Conservation (phyloP, 352 stramenopile genomes). For the Globisporangium spinosum region DNA sequence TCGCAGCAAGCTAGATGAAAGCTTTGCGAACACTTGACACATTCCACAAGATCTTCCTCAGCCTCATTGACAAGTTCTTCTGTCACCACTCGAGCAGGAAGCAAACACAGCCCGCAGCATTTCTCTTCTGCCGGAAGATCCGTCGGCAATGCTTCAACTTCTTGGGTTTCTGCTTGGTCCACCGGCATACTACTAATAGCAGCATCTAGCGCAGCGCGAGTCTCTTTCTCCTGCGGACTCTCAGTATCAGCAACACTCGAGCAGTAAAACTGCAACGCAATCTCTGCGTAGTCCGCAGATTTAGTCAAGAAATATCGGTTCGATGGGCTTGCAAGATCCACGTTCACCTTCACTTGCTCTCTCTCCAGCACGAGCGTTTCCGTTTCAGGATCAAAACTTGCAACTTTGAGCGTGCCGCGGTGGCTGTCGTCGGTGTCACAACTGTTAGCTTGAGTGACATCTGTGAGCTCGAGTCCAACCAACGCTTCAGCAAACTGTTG, state of each 20-base stretch:
- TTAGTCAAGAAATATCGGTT: slow-evolving; percentile 13
- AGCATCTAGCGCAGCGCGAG: slow-evolving; percentile 13
- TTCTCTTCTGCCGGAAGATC: slow-evolving; percentile 4
- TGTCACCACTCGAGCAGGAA: slow-evolving; percentile 12
- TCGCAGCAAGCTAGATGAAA: slow-evolving; percentile 81
- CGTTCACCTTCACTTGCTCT: not conserved
- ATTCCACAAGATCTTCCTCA: slow-evolving; percentile 48
- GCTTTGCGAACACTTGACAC: slow-evolving; percentile 39
- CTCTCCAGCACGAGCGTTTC: slow-evolving; percentile 7
- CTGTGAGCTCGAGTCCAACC: slow-evolving; percentile 12
- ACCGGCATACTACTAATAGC: slow-evolving; percentile 7
- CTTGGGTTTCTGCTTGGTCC: not conserved
- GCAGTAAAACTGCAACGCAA: slow-evolving; percentile 14
- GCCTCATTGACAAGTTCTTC: not conserved
- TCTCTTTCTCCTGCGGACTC: slow-evolving; percentile 11
- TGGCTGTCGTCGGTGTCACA: not conserved
- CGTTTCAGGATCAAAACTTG: slow-evolving; percentile 6
- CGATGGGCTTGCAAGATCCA: slow-evolving; percentile 3
- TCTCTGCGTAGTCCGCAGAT: slow-evolving; percentile 7
- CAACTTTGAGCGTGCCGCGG: not conserved
- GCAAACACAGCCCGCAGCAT: slow-evolving; percentile 24
- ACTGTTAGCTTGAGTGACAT: not conserved
- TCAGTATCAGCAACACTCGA: slow-evolving; percentile 1
- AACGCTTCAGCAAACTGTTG: slow-evolving; percentile 14
- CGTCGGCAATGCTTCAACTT: not conserved